phyloP scores from a whole-genome alignment of 2,329 filamentous ascomycete species.

The Aureobasidium sp. region DNA sequence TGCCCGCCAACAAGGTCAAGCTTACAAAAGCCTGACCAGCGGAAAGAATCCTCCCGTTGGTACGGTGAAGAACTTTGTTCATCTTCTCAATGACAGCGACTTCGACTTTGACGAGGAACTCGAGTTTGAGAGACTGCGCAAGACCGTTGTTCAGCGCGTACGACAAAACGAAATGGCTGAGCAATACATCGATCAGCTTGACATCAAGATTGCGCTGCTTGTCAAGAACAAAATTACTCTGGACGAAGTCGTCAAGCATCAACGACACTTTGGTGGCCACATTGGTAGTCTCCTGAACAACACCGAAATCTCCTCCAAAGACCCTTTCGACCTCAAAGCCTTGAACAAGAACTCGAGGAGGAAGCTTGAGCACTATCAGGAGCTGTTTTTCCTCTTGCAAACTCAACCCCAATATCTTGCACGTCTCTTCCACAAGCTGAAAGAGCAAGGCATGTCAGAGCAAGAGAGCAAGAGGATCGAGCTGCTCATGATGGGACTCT shows the following conservation, averaged over 20 bases:
- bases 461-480: constrained; percentile 91
- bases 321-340: constrained; percentile 93
- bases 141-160: constrained; percentile 94
- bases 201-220: constrained; percentile 95
- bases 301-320: constrained; percentile 76
- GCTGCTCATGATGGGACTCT: constrained; percentile 89
- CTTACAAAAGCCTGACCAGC: constrained; percentile 91
- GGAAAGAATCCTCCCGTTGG: constrained; percentile 96
- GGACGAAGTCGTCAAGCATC: constrained; percentile 93
- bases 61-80: constrained; percentile 96
- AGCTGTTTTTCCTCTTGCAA: constrained; percentile 93
- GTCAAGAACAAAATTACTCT: constrained; percentile 99
- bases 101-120: constrained; percentile 99
- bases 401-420: constrained; percentile 94
- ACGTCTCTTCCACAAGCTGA: constrained; percentile 72
- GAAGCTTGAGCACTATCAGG: constrained; percentile 94
- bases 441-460: constrained; percentile 75
- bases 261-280: constrained; percentile 89
- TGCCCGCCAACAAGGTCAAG: constrained; percentile 90
- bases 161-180: constrained; percentile 95
- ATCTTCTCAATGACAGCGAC: constrained; percentile 93
- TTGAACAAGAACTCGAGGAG: constrained; percentile 93
- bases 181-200: constrained; percentile 95
- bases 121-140: constrained; percentile 88
- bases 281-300: constrained; percentile 78